Evolutionary conservation across 495 filamentous ascomycete genomes (phyloP).

Genomic region (Penicillium atrosanguineum): DNA sequence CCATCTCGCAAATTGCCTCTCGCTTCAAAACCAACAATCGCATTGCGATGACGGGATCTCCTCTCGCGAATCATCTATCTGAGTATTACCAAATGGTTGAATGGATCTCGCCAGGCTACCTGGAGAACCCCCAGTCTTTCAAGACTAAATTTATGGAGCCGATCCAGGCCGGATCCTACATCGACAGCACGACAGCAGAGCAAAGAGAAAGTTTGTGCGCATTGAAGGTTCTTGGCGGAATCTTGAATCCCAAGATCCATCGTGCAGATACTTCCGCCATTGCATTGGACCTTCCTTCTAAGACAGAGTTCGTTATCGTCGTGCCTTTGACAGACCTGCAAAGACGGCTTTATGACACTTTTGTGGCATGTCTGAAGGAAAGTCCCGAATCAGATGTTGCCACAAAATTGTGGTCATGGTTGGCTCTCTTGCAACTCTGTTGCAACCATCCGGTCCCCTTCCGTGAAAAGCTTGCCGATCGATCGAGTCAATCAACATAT

Average conservation of each 20-base stretch:
- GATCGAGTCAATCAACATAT: conserved; percentile 8
- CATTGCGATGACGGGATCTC: conserved; percentile 86
- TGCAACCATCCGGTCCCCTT: conserved; percentile 76
- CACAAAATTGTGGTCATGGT: conserved; percentile 48
- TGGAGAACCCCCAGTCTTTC: conserved; percentile 68
- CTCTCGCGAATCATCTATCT: conserved; percentile 74
- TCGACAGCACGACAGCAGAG: conserved; percentile 55
- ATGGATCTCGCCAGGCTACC: conserved; percentile 79
- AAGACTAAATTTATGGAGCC: conserved; percentile 63
- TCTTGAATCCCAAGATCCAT: conserved; percentile 76
- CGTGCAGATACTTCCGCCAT: conserved; percentile 69
- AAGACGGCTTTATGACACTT: conserved; percentile 57
- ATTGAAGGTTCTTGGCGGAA: conserved; percentile 66
- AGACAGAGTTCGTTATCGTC: conserved; percentile 77
- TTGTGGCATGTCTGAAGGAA: conserved; percentile 40
- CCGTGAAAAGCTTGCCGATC: conserved; percentile 46
- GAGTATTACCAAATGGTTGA: conserved; percentile 87
- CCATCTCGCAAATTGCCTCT: conserved; percentile 50
- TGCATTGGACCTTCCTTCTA: conserved; percentile 60
- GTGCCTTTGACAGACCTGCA: conserved; percentile 71
- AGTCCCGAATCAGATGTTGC: conserved; percentile 15
- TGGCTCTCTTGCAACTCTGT: conserved; percentile 58
- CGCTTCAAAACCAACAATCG: conserved; percentile 66
- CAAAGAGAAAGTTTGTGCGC: conserved; percentile 59
- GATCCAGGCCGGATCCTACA: conserved; percentile 66